These are phyloP conservation scores for Pythium insidiosum DNA, from an alignment of 352 stramenopile species.

Conservation along the genomic window DNA sequence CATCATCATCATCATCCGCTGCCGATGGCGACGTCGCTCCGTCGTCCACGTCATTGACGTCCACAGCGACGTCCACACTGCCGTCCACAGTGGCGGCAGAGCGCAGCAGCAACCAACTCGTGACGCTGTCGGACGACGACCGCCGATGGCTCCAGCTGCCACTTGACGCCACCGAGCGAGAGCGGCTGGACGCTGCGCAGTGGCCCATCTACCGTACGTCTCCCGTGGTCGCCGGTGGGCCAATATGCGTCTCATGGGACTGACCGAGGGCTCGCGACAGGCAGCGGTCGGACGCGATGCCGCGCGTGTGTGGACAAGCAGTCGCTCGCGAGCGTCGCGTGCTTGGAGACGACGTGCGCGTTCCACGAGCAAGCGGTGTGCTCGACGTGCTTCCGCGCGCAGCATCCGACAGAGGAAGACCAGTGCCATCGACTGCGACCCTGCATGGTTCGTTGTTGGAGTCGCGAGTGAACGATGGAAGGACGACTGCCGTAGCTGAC, in stretches of 20 bases:
- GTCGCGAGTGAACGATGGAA: neutral
- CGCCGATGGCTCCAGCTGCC: neutral
- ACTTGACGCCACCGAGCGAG: neutral
- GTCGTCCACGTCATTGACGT: too few relatives aligned
- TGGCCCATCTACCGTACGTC: neutral
- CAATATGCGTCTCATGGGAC: neutral
- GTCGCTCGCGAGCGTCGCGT: conserved; percentile 9
- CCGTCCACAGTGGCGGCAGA: too few relatives aligned
- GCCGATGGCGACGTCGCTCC: too few relatives aligned
- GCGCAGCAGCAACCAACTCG: too few relatives aligned
- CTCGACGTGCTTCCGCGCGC: conserved; percentile 3
- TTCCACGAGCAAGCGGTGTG: conserved; percentile 1
- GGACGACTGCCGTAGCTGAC: too few relatives aligned
- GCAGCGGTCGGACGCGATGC: neutral
- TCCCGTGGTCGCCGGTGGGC: neutral
- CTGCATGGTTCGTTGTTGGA: neutral
- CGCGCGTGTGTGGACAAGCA: neutral
- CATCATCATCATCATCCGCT: too few relatives aligned
- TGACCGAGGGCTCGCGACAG: neutral
- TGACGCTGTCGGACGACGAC: too few relatives aligned
- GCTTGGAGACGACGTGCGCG: conserved; percentile 3
- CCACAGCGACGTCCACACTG: too few relatives aligned
- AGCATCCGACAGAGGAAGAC: neutral
- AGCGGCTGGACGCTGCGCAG: neutral
- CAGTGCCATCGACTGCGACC: neutral